phyloP scores from a whole-genome alignment of 306 rosid species.

The Trifolium repens region DNA sequence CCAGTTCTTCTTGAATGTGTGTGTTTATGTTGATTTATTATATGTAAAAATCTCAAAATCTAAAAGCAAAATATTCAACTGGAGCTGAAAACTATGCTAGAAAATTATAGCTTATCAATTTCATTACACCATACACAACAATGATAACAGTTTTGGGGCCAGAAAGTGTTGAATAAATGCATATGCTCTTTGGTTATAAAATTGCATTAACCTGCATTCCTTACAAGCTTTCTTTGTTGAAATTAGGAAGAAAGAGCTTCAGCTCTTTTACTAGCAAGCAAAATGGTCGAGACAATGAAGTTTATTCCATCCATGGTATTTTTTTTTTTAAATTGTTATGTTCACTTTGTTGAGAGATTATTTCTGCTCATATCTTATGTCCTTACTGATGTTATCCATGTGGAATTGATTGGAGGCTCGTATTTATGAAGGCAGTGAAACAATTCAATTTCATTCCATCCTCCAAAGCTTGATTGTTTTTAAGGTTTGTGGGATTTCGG shows the following conservation, averaged over 20 bases:
- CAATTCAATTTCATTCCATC: conserved; percentile 78
- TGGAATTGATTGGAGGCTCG: conserved; percentile 69
- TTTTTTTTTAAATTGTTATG: conserved; percentile 37
- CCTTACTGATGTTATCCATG: conserved; percentile 50
- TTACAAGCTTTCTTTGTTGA: conserved; percentile 44
- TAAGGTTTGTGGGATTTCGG: conserved; percentile 68
- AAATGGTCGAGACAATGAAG: conserved; percentile 91
- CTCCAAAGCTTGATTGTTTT: conserved; percentile 80
- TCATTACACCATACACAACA: conserved; percentile 33
- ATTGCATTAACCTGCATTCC: conserved; percentile 30
- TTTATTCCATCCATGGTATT: conserved; percentile 79
- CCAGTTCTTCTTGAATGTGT: conserved; percentile 23
- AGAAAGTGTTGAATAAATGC: conserved; percentile 35
- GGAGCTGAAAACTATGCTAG: conserved; percentile 30
- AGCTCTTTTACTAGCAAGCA: conserved; percentile 72
- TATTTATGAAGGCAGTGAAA: conserved; percentile 86
- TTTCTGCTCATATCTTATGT: conserved; percentile 18
- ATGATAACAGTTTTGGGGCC: conserved; percentile 32
- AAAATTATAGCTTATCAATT: conserved; percentile 24
- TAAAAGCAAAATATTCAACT: conserved; percentile 8
- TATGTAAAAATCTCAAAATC: conserved; percentile 10
- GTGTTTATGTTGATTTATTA: conserved; percentile 32
- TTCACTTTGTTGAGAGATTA: conserved; percentile 35
- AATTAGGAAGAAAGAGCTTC: conserved; percentile 84
- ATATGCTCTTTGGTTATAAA: conserved; percentile 19